Evolutionary conservation across 805 yeast species (phyloP), one percentile per base, ranked within the genome.

Genomic region (Debaryomyces tyrocola): DNA sequence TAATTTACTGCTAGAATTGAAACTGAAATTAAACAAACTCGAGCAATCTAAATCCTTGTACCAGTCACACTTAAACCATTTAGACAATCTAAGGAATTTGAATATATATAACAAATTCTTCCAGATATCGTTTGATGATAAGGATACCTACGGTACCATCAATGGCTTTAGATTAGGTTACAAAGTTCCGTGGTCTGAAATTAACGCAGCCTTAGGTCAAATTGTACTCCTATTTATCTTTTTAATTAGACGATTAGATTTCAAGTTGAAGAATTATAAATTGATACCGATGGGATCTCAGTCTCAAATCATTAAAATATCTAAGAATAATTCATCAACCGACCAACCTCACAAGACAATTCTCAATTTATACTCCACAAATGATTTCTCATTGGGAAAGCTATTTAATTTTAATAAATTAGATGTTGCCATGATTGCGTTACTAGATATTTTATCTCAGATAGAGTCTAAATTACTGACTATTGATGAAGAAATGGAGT

Each of bases 141-240:
- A 58, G 15, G 94, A 92, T 4, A 80, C 80, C 29, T 89, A 87
- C 66, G 97, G 95, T 0, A 85, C 94, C 1, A 92, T 91, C 28
- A 91, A 91, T 64, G 92, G 91, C 0, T 73, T 89, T 20, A 67
- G 96, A 46, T 62, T 92, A n/a, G 98, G 98, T 0, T 64, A 70
- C 44, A 78, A 75, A 49, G 87, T 91, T 0, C 85, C 95, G 1
- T 90, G 96, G 96, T 81, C 88, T 45, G 98, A 91, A 56, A 84
- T 90, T 37, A 91, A 90, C 60, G 94, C 95, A 1, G 97, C 96
- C 0, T 67, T 91, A 56, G 98, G 98, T 0, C 96, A 91, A 54
- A 69, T 91, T 2, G 78, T 88, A 2, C 66, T 90, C 10, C 64
- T 92, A 15, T 60, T 91, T 27, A 75, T 84, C 0, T 87, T 92